Evolutionary conservation across 2,329 filamentous ascomycete genomes (phyloP).

Genomic region (Colletotrichum camelliae): DNA sequence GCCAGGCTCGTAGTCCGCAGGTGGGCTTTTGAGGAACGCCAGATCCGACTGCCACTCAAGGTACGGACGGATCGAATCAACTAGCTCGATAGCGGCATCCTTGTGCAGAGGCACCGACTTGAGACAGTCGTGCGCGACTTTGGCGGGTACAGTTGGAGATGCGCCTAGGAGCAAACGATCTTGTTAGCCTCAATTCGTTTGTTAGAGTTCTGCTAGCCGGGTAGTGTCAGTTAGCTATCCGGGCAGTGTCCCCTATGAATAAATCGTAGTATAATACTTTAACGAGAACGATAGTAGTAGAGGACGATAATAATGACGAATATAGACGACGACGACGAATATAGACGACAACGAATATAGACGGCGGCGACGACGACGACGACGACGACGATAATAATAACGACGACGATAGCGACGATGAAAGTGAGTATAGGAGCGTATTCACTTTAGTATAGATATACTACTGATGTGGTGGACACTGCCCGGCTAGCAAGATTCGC

Average conservation of each 20-base stretch:
- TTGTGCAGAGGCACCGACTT: conserved; percentile 40
- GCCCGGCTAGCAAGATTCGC: background rate
- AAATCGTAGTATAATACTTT: background rate
- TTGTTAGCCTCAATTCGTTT: background rate
- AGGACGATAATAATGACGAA: background rate
- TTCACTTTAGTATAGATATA: no score
- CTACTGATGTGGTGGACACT: no score
- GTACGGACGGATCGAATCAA: conserved; percentile 43
- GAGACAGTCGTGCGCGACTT: conserved; percentile 40
- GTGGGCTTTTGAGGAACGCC: conserved; percentile 55
- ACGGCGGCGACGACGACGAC: background rate
- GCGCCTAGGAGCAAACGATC: conserved; percentile 2
- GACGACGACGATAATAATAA: background rate
- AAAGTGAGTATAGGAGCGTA: no score
- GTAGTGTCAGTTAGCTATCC: background rate
- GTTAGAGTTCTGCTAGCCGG: background rate
- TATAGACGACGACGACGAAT: background rate
- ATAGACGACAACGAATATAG: background rate
- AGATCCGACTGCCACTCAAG: conserved; percentile 53
- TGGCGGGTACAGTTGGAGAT: conserved; percentile 34
- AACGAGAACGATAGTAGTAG: background rate
- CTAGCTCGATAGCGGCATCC: conserved; percentile 34
- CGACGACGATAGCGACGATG: no score
- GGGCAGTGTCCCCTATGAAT: no score
- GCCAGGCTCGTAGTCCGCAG: conserved; percentile 52